Base-by-base conservation (phyloP, 2,329 filamentous ascomycete genomes). In the Septoria linicola region DNA sequence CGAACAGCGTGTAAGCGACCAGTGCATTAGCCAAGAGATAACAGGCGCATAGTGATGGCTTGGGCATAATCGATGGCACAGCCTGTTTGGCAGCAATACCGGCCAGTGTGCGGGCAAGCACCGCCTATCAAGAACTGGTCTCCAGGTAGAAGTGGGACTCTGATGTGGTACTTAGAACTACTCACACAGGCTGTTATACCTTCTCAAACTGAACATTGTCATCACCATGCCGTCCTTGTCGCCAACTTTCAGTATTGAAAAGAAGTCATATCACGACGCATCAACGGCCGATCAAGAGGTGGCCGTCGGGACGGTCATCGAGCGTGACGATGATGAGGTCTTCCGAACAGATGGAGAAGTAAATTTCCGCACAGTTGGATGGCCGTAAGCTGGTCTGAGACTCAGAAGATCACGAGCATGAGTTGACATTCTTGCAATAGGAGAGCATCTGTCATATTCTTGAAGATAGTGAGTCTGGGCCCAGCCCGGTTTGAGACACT, bases 361-460 rank as follows among this genome's bases (percentile, higher is more conserved):
- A 36, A 70, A 80, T 42, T 80, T 80, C 55, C 70, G 78, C 16
- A 79, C 76, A 1, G 77, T 81, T 13, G 70, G 71, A 50, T 81
- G 78, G 78, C 70, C 73, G 13, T 71, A 20, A 40, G 44, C 39
- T 34, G 20, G 2, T 8, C 16, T 21, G 17, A 13, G 3, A 17
- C 13, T 39, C 4, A 6, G 25, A 31, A 27, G 30, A n/a, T n/a
- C 30, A 13, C 21, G 10, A 31, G 36, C 36, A 19, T 39, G 4
- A 2, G 13, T 20, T 39, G 36, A 39, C 17, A 13, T 20, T 4
- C 17, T 23, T 32, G 21, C 20, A 21, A n/a, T 8, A 48, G 44
- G 23, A 32, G 73, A 16, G 76, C 77, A 2, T 67, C 76, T 2
- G 69, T 79, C 19, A 79, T 81, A 55, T 79, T 81, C 49, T 63